Evolutionary conservation across 1,284 basidiomycete genomes (phyloP).

Genomic region (Malassezia psittaci): DNA sequence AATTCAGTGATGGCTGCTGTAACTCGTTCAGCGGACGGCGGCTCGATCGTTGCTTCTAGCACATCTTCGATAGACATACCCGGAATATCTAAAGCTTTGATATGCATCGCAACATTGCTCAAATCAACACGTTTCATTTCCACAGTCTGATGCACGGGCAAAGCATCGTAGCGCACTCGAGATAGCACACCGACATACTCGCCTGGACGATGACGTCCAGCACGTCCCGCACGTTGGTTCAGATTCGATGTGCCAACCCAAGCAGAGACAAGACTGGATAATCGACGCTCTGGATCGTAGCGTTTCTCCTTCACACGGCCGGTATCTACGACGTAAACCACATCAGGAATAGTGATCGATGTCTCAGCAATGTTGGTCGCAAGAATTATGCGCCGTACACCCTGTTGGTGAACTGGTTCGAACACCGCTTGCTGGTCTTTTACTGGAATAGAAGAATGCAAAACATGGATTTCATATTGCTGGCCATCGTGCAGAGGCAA

Average conservation of each 20-base stretch:
- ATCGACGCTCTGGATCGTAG: slow-evolving; percentile 80
- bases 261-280: slow-evolving; percentile 73
- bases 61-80: slow-evolving; percentile 79
- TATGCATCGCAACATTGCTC: slow-evolving; percentile 58
- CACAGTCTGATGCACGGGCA: slow-evolving; percentile 76
- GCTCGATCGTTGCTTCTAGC: slow-evolving; percentile 73
- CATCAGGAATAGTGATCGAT: slow-evolving; percentile 74
- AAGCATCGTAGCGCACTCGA: slow-evolving; percentile 56
- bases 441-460: slow-evolving; percentile 83
- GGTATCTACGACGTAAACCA: slow-evolving; percentile 85
- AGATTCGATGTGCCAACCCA: slow-evolving; percentile 90
- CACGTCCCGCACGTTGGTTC: slow-evolving; percentile 84
- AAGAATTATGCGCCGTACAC: slow-evolving; percentile 69
- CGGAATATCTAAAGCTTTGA: slow-evolving; percentile 90
- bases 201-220: slow-evolving; percentile 80
- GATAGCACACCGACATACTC: slow-evolving; percentile 83
- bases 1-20: slow-evolving; percentile 70
- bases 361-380: slow-evolving; percentile 96
- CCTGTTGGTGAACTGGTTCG: slow-evolving; percentile 49
- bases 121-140: slow-evolving; percentile 72
- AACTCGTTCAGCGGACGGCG: slow-evolving; percentile 70
- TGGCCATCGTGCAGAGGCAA: slow-evolving; percentile 31
- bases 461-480: slow-evolving; percentile 67
- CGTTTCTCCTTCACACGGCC: slow-evolving; percentile 81
- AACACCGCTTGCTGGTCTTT: slow-evolving; percentile 85